A percentile compares a stretch with the other conserved stretches of the same genome.
Evolutionary conservation across 2,329 filamentous ascomycete genomes (phyloP).

Genomic region (Aspergillus ustus): DNA sequence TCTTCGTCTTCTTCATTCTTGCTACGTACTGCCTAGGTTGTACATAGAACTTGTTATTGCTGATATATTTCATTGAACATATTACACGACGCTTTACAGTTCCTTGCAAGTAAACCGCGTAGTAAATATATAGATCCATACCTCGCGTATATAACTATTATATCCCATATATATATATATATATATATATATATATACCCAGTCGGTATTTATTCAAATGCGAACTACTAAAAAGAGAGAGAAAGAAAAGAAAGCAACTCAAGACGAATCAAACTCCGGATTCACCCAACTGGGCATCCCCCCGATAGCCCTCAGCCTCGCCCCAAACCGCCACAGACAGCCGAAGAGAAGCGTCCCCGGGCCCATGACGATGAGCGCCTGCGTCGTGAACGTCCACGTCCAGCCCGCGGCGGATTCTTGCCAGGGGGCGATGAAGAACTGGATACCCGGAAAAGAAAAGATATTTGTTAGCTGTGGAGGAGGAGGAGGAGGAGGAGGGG

Average conservation of each 20-base stretch:
- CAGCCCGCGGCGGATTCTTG: constrained; percentile 49
- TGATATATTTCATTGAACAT: background rate
- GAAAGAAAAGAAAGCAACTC: background rate
- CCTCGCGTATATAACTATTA: too few species aligned
- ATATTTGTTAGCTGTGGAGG: background rate
- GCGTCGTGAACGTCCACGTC: constrained; percentile 57
- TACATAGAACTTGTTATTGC: background rate
- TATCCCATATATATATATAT: too few species aligned
- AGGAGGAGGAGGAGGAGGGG: too few species aligned
- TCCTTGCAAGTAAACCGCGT: too few species aligned
- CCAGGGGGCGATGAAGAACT: constrained; percentile 59
- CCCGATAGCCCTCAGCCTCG: constrained; percentile 39
- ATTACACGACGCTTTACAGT: background rate
- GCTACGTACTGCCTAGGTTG: background rate
- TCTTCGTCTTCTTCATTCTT: background rate
- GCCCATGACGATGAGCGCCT: constrained; percentile 53
- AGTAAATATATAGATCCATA: too few species aligned
- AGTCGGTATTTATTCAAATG: too few species aligned
- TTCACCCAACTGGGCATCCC: constrained; percentile 53
- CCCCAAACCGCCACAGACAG: constrained; percentile 48
- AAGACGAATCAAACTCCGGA: constrained; percentile 44
- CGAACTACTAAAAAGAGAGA: background rate
- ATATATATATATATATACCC: too few species aligned
- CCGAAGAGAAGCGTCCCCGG: constrained; percentile 46
- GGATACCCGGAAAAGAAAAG: too few species aligned